Evolutionary conservation across 352 stramenopile species (phyloP), one percentile per base, ranked within the genome.

Genomic region (Phytophthora palmivora): DNA sequence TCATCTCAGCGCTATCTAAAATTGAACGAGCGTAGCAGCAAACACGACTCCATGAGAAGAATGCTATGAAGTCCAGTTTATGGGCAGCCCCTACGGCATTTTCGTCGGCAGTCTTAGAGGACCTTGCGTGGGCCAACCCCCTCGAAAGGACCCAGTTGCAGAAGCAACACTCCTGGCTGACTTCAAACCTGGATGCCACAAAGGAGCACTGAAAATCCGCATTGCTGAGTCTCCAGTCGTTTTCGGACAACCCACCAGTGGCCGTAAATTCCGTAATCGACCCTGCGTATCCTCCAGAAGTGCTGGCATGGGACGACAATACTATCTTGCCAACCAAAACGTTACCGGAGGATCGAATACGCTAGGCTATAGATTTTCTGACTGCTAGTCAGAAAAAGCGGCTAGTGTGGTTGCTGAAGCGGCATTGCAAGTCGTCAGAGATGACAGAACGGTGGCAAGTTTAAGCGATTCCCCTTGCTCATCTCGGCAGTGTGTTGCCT

Each of bases 91-190:
- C 53, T 2, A 68, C 70, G 7, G 36, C 61, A 21, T 75, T 64
- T 34, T 78, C 59, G 3, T 63, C 70, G 16, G 52, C 62, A 56
- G 39, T 48, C 6, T 21, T 76, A 2, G 75, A 72, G 38, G 53
- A 77, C 16, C 42, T 63, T 5, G 56, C 39, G 26, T 73, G 61
- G 58, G 14, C 48, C 14, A 63, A 56, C 16, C 44, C 56, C 2
- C 50, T 42, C 19, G 76, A 78, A 30, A 72, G 64, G 39, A 51
- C 43, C n/a, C 36, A 78, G 21, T 62, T 89, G 24, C 78, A 87
- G 49, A 74, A 76, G 9, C 82, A 91, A 33, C 84, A 87, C 47
- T 70, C 78, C 8, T 93, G 86, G 86, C 65, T 95, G 6, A 49
- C 78, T 50, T 62, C 74, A 28, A 93, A 93, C 49, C 49, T 95